A percentile compares a stretch with the other conserved stretches of the same genome.
Conservation (phyloP, 2,329 filamentous ascomycete genomes). For the Fusarium brachygibbosum region DNA sequence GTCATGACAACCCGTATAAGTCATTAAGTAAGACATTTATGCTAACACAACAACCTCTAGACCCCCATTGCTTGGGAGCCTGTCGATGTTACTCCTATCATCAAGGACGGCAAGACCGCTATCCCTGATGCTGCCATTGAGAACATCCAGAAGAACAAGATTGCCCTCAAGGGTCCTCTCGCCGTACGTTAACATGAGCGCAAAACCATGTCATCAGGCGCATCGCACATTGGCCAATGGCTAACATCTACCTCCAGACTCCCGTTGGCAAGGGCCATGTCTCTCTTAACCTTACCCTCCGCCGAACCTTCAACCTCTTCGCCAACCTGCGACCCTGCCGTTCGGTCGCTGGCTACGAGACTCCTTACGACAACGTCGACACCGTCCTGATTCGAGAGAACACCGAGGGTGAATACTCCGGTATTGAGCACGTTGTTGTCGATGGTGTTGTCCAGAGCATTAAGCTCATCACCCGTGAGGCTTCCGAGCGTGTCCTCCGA, state of each 20-base stretch:
- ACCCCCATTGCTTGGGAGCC: constrained; percentile 96
- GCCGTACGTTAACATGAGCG: constrained; percentile 72
- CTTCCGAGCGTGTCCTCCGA: constrained; percentile 93
- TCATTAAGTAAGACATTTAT: neutral
- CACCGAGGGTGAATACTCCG: constrained; percentile 99
- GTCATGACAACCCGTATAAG: constrained; percentile 48
- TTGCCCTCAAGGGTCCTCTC: constrained; percentile 97
- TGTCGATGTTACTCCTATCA: constrained; percentile 91
- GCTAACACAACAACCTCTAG: constrained; percentile 60
- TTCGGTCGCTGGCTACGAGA: constrained; percentile 97
- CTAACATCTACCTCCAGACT: constrained; percentile 67
- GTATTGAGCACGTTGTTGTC: constrained; percentile 98
- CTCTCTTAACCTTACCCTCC: constrained; percentile 97
- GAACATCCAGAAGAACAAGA: constrained; percentile 94
- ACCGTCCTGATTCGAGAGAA: constrained; percentile 99
- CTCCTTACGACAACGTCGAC: constrained; percentile 96
- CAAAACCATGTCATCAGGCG: constrained; percentile 19
- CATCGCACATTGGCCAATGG: constrained; percentile 3
- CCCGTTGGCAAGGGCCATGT: constrained; percentile 99
- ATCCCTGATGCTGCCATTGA: constrained; percentile 94
- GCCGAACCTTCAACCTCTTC: constrained; percentile 99
- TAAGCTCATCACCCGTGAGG: constrained; percentile 97
- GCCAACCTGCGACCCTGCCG: constrained; percentile 98
- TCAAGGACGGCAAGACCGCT: constrained; percentile 95
- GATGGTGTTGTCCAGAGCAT: constrained; percentile 99